Conservation (phyloP, 2,329 filamentous ascomycete genomes). For the Bipolaris oryzae region DNA sequence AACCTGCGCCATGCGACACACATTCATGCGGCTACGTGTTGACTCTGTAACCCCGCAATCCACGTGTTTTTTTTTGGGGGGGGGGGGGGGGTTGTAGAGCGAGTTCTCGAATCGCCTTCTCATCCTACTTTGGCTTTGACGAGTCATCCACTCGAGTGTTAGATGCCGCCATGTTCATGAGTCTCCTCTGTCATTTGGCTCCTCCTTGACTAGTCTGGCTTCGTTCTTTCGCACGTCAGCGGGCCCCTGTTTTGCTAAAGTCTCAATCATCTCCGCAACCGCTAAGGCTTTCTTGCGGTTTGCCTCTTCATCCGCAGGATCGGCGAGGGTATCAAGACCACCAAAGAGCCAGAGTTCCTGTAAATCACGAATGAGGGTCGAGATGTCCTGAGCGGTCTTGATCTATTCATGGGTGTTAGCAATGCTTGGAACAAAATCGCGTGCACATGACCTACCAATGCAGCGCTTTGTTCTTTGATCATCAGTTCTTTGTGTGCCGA, state of each 20-base stretch:
- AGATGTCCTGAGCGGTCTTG: constrained; percentile 66
- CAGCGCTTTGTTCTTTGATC: constrained; percentile 64
- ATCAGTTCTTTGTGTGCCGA: constrained; percentile 64
- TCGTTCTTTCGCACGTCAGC: constrained; percentile 4
- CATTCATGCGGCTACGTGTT: no score
- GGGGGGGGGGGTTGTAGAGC: background rate
- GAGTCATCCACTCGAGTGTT: no score
- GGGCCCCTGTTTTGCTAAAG: constrained; percentile 24
- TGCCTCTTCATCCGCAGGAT: constrained; percentile 35
- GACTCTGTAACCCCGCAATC: background rate
- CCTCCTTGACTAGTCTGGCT: constrained; percentile 1
- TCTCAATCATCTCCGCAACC: constrained; percentile 33
- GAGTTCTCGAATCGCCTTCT: background rate
- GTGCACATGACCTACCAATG: constrained; percentile 54
- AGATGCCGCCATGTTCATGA: background rate
- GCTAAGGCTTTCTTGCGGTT: constrained; percentile 24
- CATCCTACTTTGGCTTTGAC: background rate
- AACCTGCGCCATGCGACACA: background rate
- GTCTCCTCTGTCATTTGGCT: background rate
- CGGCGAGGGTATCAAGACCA: constrained; percentile 62
- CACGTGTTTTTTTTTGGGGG: background rate
- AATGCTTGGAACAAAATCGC: background rate
- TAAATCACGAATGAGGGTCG: constrained; percentile 65
- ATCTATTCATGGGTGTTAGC: constrained; percentile 47
- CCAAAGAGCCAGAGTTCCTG: constrained; percentile 73